Evolutionary conservation across 805 yeast species (phyloP).

Genomic region (Candida taoyuanica): DNA sequence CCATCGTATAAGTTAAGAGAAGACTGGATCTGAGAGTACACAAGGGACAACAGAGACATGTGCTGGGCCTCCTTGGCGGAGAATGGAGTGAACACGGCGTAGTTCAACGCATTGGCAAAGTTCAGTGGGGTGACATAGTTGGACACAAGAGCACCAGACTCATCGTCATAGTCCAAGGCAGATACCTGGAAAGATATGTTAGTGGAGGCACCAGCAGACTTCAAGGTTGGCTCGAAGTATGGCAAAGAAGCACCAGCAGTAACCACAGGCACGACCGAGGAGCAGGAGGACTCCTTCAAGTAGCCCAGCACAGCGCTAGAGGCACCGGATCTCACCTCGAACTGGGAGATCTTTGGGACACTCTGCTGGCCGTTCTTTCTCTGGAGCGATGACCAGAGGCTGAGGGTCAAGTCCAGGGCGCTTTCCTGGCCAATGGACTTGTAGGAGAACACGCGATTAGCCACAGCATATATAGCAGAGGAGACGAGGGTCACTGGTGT

Average conservation of each 20-base stretch:
- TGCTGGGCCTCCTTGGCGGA: constrained; percentile 61
- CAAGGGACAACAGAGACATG: constrained; percentile 58
- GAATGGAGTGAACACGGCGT: constrained; percentile 68
- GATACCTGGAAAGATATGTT: constrained; percentile 73
- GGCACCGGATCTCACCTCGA: constrained; percentile 82
- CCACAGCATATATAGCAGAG: constrained; percentile 47
- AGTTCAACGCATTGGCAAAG: constrained; percentile 57
- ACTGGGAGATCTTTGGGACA: constrained; percentile 55
- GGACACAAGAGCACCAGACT: constrained; percentile 47
- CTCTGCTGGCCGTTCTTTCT: constrained; percentile 47
- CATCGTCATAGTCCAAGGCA: constrained; percentile 65
- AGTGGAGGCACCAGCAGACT: constrained; percentile 29
- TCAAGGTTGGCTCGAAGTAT: constrained; percentile 60
- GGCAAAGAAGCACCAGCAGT: constrained; percentile 65
- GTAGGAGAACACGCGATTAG: constrained; percentile 60
- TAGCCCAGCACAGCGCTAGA: constrained; percentile 77
- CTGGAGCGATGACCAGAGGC: constrained; percentile 52
- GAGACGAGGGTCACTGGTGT: constrained; percentile 51
- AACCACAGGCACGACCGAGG: constrained; percentile 39
- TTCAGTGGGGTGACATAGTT: constrained; percentile 60
- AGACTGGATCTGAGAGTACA: constrained; percentile 51
- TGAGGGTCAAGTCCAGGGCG: constrained; percentile 54
- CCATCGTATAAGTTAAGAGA: constrained; percentile 81
- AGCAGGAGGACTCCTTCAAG: constrained; percentile 30
- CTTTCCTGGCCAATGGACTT: constrained; percentile 60